Evolutionary conservation across 2,329 filamentous ascomycete genomes (phyloP).

Genomic region (Colletotrichum endophyticum): DNA sequence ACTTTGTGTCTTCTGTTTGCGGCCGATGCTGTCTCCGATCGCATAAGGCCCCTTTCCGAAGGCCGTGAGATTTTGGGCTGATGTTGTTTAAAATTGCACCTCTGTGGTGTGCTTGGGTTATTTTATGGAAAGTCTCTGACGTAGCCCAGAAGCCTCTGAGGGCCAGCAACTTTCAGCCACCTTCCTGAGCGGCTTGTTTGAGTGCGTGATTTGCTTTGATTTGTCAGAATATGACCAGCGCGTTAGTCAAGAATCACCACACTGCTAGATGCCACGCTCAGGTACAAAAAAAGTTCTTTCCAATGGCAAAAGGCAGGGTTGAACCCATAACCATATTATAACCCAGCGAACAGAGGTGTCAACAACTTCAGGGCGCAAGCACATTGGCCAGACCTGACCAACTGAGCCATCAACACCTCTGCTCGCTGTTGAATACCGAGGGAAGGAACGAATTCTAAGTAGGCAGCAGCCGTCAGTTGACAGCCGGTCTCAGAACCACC

Average conservation of each 20-base stretch:
- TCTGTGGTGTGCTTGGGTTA: background rate
- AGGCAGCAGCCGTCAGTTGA: background rate
- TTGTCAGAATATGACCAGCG: background rate
- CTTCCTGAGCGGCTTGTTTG: background rate
- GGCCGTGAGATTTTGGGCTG: background rate
- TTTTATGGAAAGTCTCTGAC: background rate
- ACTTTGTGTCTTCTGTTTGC: background rate
- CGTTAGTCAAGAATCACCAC: background rate
- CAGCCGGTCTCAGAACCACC: accelerated
- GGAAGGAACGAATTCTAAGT: background rate
- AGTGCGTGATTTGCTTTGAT: background rate
- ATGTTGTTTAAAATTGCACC: background rate
- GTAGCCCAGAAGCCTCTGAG: accelerated
- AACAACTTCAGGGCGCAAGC: background rate
- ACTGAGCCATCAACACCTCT: background rate
- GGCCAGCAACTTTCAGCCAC: background rate
- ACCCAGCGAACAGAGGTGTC: background rate
- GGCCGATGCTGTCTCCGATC: accelerated
- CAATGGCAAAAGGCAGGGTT: background rate
- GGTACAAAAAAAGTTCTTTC: background rate
- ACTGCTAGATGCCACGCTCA: background rate
- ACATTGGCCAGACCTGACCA: background rate
- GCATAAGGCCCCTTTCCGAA: background rate
- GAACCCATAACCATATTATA: background rate
- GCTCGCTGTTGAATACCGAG: background rate